phyloP scores from a whole-genome alignment of 495 filamentous ascomycete species.

The Penicillium malachiteum region DNA sequence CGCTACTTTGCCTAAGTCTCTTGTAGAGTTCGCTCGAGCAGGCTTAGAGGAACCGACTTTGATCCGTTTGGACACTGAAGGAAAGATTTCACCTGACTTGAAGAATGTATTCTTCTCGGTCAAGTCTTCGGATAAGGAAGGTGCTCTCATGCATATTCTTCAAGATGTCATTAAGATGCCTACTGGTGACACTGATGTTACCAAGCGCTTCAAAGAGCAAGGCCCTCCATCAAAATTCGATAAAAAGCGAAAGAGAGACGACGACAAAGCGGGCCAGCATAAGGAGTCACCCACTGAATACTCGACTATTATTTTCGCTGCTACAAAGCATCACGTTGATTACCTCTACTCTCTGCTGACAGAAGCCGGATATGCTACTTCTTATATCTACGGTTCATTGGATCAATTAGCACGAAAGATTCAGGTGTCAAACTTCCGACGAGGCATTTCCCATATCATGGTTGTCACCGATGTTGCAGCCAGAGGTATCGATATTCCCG shows the following conservation, averaged over 20 bases:
- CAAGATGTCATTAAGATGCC: conserved; percentile 94
- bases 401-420: conserved; percentile 90
- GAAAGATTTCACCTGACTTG: conserved; percentile 91
- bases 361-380: conserved; percentile 78
- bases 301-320: conserved; percentile 90
- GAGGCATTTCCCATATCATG: conserved; percentile 80
- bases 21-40: conserved; percentile 94
- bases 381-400: conserved; percentile 88
- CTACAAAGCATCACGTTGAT: conserved; percentile 98
- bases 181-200: conserved; percentile 62
- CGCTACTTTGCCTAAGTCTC: conserved; percentile 85
- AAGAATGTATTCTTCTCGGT: conserved; percentile 92
- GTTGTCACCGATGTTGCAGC: conserved; percentile 98
- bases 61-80: conserved; percentile 87
- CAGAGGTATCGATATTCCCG: conserved; percentile 94
- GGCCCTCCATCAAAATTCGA: conserved; percentile 43
- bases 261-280: conserved; percentile 32
- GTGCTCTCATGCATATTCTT: conserved; percentile 82
- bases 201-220: conserved; percentile 35
- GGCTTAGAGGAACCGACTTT: conserved; percentile 87
- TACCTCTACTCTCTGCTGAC: conserved; percentile 75
- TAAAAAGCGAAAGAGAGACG: conserved; percentile 65
- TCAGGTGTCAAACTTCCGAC: conserved; percentile 84
- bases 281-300: conserved; percentile 54
- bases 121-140: conserved; percentile 90